Percentiles rank a stretch among this genome's conserved stretches.
phyloP scores from a whole-genome alignment of 495 filamentous ascomycete species.

The Lineolata rhizophorae region DNA sequence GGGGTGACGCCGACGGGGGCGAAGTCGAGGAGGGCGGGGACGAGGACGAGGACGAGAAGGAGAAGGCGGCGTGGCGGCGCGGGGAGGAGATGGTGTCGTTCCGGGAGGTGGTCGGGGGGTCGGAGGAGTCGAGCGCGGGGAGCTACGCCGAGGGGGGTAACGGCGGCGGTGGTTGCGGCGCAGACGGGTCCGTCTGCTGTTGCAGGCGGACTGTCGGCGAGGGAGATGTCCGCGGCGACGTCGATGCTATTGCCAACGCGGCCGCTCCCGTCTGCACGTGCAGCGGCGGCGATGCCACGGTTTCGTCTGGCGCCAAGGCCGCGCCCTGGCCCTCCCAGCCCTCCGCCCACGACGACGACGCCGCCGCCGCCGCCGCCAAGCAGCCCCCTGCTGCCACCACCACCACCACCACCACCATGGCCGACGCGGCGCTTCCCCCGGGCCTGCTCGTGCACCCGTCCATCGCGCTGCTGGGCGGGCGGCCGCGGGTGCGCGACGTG shows the following conservation, averaged over 20 bases:
- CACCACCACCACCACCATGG: background rate
- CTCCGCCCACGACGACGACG: background rate
- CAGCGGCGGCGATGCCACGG: slow-evolving; percentile 5
- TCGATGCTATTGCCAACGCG: no score
- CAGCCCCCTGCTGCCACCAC: no score
- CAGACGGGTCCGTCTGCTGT: slow-evolving; percentile 30
- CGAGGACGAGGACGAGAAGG: slow-evolving; percentile 6
- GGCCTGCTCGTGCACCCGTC: slow-evolving; percentile 8
- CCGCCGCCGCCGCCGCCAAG: no score
- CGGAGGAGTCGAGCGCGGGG: background rate
- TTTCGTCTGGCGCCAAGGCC: background rate
- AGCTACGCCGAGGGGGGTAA: background rate
- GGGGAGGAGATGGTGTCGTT: no score
- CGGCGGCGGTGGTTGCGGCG: slow-evolving; percentile 13
- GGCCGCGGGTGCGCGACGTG: slow-evolving; percentile 23
- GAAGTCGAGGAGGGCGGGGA: background rate
- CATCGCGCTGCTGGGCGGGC: slow-evolving; percentile 17
- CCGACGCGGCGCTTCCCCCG: background rate
- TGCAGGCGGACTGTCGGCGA: slow-evolving; percentile 28
- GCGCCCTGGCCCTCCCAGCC: slow-evolving; percentile 1
- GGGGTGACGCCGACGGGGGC: no score
- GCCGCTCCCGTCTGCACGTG: slow-evolving; percentile 15
- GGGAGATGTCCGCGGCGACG: slow-evolving; percentile 17
- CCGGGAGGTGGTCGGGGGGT: slow-evolving; percentile 2
- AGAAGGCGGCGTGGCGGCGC: no score